phyloP scores from a whole-genome alignment of 2,329 filamentous ascomycete species.

The Neoascochyta sp. region DNA sequence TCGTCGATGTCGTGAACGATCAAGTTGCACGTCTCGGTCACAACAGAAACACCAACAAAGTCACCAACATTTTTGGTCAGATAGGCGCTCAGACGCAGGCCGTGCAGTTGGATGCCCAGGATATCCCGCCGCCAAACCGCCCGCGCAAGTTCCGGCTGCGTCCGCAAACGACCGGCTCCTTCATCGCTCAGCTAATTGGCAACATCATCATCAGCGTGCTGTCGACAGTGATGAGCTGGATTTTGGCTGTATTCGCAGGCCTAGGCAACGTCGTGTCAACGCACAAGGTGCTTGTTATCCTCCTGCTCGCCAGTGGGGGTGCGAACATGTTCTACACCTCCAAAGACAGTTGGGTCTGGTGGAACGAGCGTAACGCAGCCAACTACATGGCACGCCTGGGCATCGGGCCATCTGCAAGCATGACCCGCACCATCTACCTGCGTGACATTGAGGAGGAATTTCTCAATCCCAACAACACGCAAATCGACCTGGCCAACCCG shows the following conservation, averaged over 20 bases:
- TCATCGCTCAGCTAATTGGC: slow-evolving; percentile 68
- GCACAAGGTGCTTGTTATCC: slow-evolving; percentile 67
- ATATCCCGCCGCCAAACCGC: slow-evolving; percentile 37
- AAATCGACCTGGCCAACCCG: slow-evolving; percentile 16
- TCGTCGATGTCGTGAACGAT: slow-evolving; percentile 72
- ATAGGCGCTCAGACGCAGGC: slow-evolving; percentile 66
- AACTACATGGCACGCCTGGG: slow-evolving; percentile 80
- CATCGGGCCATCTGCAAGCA: slow-evolving; percentile 70
- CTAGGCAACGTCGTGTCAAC: slow-evolving; percentile 66
- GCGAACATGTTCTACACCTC: slow-evolving; percentile 74
- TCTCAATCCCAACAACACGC: slow-evolving; percentile 33
- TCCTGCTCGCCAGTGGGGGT: slow-evolving; percentile 66
- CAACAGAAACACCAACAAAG: slow-evolving; percentile 70
- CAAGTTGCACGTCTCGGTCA: slow-evolving; percentile 72
- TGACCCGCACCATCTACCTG: slow-evolving; percentile 83
- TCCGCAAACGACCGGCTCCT: slow-evolving; percentile 59
- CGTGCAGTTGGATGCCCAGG: slow-evolving; percentile 43
- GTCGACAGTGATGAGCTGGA: slow-evolving; percentile 73
- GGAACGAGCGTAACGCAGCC: slow-evolving; percentile 74
- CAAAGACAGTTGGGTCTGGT: slow-evolving; percentile 73
- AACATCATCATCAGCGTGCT: slow-evolving; percentile 72
- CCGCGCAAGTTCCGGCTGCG: slow-evolving; percentile 43
- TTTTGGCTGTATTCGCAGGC: slow-evolving; percentile 62
- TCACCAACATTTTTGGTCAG: slow-evolving; percentile 74
- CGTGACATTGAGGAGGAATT: slow-evolving; percentile 70